These are phyloP conservation scores for Bacidia rubella DNA, from an alignment of 495 filamentous ascomycete species.

Conservation along the genomic window DNA sequence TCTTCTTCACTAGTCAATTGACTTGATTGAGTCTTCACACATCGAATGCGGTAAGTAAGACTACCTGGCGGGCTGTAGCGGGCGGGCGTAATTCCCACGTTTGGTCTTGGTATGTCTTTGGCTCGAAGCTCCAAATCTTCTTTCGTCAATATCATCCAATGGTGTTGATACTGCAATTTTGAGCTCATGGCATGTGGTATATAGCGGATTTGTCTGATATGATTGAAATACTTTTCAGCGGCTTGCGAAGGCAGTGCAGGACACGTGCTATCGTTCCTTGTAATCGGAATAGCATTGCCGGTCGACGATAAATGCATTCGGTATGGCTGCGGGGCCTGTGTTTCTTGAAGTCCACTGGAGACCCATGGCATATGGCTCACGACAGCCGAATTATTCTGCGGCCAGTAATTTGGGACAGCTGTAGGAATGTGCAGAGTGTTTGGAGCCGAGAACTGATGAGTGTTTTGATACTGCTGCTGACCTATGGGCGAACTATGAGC, in stretches of 20 bases:
- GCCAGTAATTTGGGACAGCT: background rate
- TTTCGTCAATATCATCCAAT: slow-evolving; percentile 6
- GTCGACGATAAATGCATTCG: too few relatives aligned
- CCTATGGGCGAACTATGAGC: too few relatives aligned
- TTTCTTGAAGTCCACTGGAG: too few relatives aligned
- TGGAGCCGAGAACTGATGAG: too few relatives aligned
- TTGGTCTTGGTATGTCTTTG: background rate
- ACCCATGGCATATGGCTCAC: background rate
- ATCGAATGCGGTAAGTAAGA: slow-evolving; percentile 31
- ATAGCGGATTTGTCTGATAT: slow-evolving; percentile 5
- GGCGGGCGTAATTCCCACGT: slow-evolving; percentile 1
- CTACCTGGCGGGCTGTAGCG: slow-evolving; percentile 16
- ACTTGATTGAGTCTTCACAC: slow-evolving; percentile 18
- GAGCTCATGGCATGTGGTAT: slow-evolving; percentile 1
- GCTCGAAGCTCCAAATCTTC: slow-evolving; percentile 6
- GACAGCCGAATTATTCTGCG: background rate
- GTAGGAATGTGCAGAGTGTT: too few relatives aligned
- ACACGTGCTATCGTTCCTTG: background rate
- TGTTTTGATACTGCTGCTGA: too few relatives aligned
- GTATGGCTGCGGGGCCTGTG: too few relatives aligned
- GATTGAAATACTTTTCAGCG: slow-evolving; percentile 3
- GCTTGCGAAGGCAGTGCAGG: background rate
- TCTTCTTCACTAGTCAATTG: slow-evolving; percentile 11
- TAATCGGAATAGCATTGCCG: too few relatives aligned
- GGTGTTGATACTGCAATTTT: slow-evolving; percentile 8